These are phyloP conservation scores for Begonia masoniana DNA, from an alignment of 306 rosid genomes.

Conservation along the genomic window DNA sequence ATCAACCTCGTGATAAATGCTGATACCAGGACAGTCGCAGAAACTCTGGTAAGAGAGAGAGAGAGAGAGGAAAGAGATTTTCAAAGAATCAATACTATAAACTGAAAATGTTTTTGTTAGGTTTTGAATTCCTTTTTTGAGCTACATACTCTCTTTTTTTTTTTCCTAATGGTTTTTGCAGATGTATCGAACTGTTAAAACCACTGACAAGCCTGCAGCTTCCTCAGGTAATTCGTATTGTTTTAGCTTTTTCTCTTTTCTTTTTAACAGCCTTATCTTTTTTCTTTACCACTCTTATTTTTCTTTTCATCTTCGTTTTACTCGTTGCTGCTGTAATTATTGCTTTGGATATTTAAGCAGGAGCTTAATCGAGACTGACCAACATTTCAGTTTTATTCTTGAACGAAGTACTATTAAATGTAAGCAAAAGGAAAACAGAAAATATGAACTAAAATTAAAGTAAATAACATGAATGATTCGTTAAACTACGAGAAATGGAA, in stretches of 20 bases:
- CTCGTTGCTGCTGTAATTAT: background rate
- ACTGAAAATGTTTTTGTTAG: background rate
- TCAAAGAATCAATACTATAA: background rate
- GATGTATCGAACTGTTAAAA: slow-evolving; percentile 97
- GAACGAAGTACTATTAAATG: no score
- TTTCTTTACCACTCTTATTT: background rate
- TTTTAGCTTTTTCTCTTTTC: slow-evolving; percentile 6
- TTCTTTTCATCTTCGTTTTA: background rate
- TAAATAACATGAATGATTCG: no score
- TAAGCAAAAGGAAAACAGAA: no score
- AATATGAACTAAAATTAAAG: no score
- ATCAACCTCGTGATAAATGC: slow-evolving; percentile 68
- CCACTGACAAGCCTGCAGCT: slow-evolving; percentile 89
- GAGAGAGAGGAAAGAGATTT: slow-evolving; percentile 12
- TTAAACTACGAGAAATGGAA: no score
- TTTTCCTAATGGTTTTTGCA: slow-evolving; percentile 14
- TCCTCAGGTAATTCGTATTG: slow-evolving; percentile 88
- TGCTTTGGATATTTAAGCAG: background rate
- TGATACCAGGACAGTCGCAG: slow-evolving; percentile 19
- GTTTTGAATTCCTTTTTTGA: background rate
- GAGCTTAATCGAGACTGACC: no score
- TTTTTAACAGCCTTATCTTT: slow-evolving; percentile 15
- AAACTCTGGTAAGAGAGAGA: slow-evolving; percentile 5
- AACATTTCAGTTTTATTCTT: no score
- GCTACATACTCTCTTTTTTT: no score